phyloP scores from a whole-genome alignment of 1,284 basidiomycete species.

The Ganoderma sinense region DNA sequence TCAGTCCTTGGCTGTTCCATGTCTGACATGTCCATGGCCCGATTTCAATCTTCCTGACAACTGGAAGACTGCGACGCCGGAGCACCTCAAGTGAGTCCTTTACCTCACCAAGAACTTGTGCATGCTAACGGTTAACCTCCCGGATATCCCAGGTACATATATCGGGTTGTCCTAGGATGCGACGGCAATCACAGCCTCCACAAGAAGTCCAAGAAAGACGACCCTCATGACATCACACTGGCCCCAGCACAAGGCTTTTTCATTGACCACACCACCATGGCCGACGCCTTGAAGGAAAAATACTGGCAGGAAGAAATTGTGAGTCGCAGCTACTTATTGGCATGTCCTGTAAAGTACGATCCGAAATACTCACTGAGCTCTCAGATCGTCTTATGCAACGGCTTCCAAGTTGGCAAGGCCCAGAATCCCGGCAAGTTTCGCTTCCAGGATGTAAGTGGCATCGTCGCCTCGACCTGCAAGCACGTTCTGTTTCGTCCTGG shows the following conservation, averaged over 20 bases:
- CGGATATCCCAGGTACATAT: slow-evolving; percentile 12
- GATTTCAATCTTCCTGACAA: background rate
- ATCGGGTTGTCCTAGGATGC: background rate
- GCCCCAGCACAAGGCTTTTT: slow-evolving; percentile 1
- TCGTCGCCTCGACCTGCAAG: background rate
- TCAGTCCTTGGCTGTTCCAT: background rate
- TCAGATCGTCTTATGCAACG: no score
- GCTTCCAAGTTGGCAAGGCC: slow-evolving; percentile 3
- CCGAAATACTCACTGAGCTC: no score
- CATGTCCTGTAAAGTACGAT: no score
- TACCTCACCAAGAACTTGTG: no score
- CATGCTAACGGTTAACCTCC: no score
- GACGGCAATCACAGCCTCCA: slow-evolving; percentile 13
- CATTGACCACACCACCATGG: slow-evolving; percentile 4
- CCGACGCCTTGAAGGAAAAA: background rate
- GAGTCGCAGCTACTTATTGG: no score
- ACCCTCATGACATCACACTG: background rate
- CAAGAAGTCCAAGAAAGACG: slow-evolving; percentile 12
- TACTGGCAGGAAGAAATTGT: background rate
- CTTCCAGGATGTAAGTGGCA: slow-evolving; percentile 1
- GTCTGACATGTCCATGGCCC: background rate
- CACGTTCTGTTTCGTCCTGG: background rate
- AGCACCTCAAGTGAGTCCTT: background rate
- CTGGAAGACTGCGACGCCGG: background rate
- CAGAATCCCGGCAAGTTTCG: slow-evolving; percentile 5